Percentiles rank a stretch among this genome's conserved stretches.
phyloP scores from a whole-genome alignment of 495 filamentous ascomycete genomes.

The Annulohypoxylon nitens region DNA sequence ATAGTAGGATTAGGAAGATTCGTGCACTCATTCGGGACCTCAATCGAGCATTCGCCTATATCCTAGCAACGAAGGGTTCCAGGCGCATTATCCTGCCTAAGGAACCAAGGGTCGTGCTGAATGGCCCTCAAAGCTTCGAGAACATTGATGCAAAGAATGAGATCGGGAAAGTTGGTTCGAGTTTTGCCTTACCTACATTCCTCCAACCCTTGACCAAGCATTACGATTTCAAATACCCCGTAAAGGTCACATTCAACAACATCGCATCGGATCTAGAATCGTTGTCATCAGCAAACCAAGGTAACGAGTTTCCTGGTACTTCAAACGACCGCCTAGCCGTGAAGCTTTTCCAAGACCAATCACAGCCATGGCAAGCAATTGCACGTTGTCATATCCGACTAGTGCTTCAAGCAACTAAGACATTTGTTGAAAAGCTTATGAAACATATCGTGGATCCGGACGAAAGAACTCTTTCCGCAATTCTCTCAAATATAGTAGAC shows the following conservation, averaged over 20 bases:
- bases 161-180: not conserved
- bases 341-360: slow-evolving; percentile 53
- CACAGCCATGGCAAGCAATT: slow-evolving; percentile 50
- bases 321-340: slow-evolving; percentile 53
- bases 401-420: slow-evolving; percentile 42
- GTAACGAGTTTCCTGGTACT: slow-evolving; percentile 51
- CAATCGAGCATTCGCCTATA: slow-evolving; percentile 39
- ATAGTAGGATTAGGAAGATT: slow-evolving; percentile 41
- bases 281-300: slow-evolving; percentile 39
- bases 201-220: slow-evolving; percentile 30
- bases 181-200: slow-evolving; percentile 33
- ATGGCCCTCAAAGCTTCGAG: not conserved
- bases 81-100: slow-evolving; percentile 42
- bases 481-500: slow-evolving; percentile 51
- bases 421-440: slow-evolving; percentile 52
- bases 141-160: not conserved
- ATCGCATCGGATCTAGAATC: slow-evolving; percentile 27
- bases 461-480: slow-evolving; percentile 39
- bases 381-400: slow-evolving; percentile 48
- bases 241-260: slow-evolving; percentile 27
- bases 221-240: slow-evolving; percentile 45
- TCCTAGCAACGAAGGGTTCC: slow-evolving; percentile 39
- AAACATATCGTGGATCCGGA: slow-evolving; percentile 46
- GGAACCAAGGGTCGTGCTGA: not conserved
- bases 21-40: slow-evolving; percentile 46